These are phyloP conservation scores for Termitomyces sp. DNA, from an alignment of 768 basidiomycete species.

Conservation along the genomic window DNA sequence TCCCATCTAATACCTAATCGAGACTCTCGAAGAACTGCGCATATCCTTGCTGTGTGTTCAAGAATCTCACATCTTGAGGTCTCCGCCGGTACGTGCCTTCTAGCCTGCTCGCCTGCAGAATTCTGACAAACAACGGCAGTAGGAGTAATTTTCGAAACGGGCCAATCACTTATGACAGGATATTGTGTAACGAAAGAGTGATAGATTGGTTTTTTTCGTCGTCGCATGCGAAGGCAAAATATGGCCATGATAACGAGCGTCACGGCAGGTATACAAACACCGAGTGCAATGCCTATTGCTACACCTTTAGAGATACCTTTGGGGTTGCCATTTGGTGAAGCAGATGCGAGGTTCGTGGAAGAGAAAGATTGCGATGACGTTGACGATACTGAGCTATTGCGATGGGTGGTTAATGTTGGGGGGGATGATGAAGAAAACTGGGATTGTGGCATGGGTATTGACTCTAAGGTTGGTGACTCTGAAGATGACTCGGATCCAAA, in stretches of 20 bases:
- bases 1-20: too few relatives aligned
- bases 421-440: background rate
- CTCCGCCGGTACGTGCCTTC: background rate
- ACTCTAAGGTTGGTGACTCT: too few relatives aligned
- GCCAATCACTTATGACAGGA: background rate
- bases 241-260: background rate
- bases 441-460: background rate
- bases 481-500: too few relatives aligned
- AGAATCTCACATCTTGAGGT: background rate
- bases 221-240: background rate
- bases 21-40: too few relatives aligned
- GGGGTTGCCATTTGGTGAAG: background rate
- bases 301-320: background rate
- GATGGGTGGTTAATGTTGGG: too few relatives aligned
- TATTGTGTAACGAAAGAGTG: too few relatives aligned
- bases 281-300: background rate
- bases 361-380: background rate
- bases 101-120: background rate
- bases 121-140: background rate
- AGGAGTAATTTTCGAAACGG: too few relatives aligned
- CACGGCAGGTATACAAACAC: background rate
- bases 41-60: too few relatives aligned
- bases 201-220: background rate
- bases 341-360: background rate
- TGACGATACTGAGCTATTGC: background rate